Conservation (phyloP, 1,284 basidiomycete species). For the Ganoderma leucocontextum region DNA sequence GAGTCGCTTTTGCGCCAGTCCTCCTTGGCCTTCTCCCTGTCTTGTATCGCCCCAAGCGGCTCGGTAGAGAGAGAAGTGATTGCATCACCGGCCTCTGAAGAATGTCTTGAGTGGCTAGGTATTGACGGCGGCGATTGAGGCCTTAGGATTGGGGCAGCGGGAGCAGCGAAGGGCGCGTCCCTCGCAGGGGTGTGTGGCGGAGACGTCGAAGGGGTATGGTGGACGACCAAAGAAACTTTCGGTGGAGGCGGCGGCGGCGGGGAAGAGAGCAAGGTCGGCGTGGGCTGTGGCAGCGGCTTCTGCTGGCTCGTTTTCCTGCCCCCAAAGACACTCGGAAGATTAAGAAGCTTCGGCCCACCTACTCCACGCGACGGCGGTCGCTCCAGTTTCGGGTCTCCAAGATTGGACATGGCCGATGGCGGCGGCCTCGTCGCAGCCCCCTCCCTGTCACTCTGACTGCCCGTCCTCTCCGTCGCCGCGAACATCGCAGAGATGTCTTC, state of each 20-base stretch:
- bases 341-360: conserved; percentile 32
- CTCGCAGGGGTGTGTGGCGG: conserved; percentile 26
- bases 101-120: conserved; percentile 9
- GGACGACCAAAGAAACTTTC: conserved; percentile 38
- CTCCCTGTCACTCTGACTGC: conserved; percentile 45
- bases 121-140: conserved; percentile 13
- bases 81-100: conserved; percentile 18
- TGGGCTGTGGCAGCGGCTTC: conserved; percentile 31
- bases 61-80: conserved; percentile 14
- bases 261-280: conserved; percentile 21
- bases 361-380: conserved; percentile 31
- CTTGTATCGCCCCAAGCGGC: conserved; percentile 18
- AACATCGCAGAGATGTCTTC: conserved; percentile 49
- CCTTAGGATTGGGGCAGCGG: conserved; percentile 15
- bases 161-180: conserved; percentile 24
- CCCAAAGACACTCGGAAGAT: conserved; percentile 51
- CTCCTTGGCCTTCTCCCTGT: conserved; percentile 56
- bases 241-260: conserved; percentile 46
- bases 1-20: conserved; percentile 79
- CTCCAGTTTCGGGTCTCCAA: conserved; percentile 29
- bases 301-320: conserved; percentile 33
- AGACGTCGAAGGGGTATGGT: conserved; percentile 14
- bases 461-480: conserved; percentile 38
- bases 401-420: conserved; percentile 33
- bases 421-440: conserved; percentile 29